Conservation (phyloP, 257 asterid species). For the Salvia rosmarinus region DNA sequence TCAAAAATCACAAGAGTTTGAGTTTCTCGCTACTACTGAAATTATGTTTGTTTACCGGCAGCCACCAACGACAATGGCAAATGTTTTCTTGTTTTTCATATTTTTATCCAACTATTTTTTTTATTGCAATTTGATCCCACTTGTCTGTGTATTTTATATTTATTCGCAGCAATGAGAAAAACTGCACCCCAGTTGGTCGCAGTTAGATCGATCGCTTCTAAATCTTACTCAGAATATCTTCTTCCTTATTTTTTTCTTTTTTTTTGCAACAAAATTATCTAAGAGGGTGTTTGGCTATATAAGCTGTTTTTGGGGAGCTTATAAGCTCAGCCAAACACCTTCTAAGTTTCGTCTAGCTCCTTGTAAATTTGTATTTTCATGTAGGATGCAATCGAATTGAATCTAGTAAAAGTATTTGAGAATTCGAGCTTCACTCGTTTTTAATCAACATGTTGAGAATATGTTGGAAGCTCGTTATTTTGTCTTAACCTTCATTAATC, state of each 20-base stretch:
- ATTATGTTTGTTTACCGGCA: constrained; percentile 30
- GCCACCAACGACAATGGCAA: constrained; percentile 21
- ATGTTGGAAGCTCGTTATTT: too few relatives aligned
- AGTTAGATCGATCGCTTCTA: constrained; percentile 1
- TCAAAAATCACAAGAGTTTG: constrained; percentile 26
- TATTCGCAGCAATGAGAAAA: too few relatives aligned
- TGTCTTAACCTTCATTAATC: constrained; percentile 28
- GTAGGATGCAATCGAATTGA: background rate
- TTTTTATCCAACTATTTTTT: background rate
- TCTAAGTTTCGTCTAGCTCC: too few relatives aligned
- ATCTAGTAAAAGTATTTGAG: background rate
- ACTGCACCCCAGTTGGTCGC: background rate
- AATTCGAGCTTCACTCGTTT: background rate
- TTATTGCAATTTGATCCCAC: constrained; percentile 34
- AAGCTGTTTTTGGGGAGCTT: too few relatives aligned
- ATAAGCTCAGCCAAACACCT: too few relatives aligned
- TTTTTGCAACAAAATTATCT: background rate
- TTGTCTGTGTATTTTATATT: background rate
- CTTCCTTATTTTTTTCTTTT: too few relatives aligned
- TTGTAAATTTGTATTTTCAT: too few relatives aligned
- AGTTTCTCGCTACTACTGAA: constrained; percentile 9
- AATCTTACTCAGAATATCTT: background rate
- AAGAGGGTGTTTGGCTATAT: too few relatives aligned
- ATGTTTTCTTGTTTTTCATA: background rate
- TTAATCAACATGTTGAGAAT: too few relatives aligned